A percentile compares a stretch with the other conserved stretches of the same genome.
Conservation (phyloP, 2,329 filamentous ascomycete species). For the Nannizziopsis barbatae region DNA sequence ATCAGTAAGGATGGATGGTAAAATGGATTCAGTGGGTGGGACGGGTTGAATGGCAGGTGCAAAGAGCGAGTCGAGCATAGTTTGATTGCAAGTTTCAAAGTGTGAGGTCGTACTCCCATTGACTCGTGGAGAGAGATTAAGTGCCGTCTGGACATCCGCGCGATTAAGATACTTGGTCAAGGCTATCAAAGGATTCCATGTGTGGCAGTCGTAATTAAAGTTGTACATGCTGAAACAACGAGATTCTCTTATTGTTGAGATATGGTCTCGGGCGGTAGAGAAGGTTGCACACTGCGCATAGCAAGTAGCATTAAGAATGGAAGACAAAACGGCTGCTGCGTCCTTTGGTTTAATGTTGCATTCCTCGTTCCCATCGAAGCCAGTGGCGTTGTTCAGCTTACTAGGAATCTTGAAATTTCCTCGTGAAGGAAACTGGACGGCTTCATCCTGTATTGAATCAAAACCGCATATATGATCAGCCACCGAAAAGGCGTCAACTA, state of each 20-base stretch:
- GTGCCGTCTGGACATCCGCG: slow-evolving; percentile 24
- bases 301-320: slow-evolving; percentile 28
- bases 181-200: slow-evolving; percentile 18
- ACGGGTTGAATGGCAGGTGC: slow-evolving; percentile 17
- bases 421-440: slow-evolving; percentile 23
- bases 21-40: slow-evolving; percentile 25
- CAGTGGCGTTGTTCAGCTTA: slow-evolving; percentile 17
- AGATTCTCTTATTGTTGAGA: slow-evolving; percentile 16
- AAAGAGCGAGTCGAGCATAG: slow-evolving; percentile 22
- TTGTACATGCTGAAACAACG: slow-evolving; percentile 29
- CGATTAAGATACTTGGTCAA: slow-evolving; percentile 27
- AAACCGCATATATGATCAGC: slow-evolving; percentile 28
- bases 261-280: slow-evolving; percentile 26
- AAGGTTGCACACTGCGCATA: slow-evolving; percentile 29
- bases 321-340: slow-evolving; percentile 19
- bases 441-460: slow-evolving; percentile 21
- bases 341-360: slow-evolving; percentile 23
- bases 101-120: slow-evolving; percentile 4
- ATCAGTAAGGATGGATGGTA: slow-evolving; percentile 24
- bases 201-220: slow-evolving; percentile 25
- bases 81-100: slow-evolving; percentile 25
- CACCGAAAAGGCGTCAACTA: slow-evolving; percentile 22
- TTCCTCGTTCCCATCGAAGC: slow-evolving; percentile 19
- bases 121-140: slow-evolving; percentile 19
- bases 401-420: slow-evolving; percentile 23